A percentile compares a stretch with the other conserved stretches of the same genome.
Conservation (phyloP, 2,329 filamentous ascomycete species). For the Scytalidium sp. region DNA sequence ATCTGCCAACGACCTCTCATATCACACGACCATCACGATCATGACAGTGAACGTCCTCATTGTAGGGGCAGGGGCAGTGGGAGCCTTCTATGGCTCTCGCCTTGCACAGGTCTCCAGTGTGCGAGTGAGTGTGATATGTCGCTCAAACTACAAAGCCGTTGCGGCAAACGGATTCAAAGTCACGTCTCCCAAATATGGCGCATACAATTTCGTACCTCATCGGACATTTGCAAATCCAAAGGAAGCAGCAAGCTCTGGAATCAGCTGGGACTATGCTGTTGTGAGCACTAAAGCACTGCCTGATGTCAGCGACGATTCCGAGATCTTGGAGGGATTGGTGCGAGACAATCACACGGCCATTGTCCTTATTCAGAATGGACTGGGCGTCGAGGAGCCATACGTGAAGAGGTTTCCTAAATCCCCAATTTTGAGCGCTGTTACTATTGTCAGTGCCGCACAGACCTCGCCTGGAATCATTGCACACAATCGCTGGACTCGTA, state of each 20-base stretch:
- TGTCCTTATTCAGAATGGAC: slow-evolving; percentile 27
- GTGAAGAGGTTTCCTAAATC: slow-evolving; percentile 55
- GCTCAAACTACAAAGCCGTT: slow-evolving; percentile 69
- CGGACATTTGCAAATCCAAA: slow-evolving; percentile 60
- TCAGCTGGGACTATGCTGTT: slow-evolving; percentile 38
- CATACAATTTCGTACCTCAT: slow-evolving; percentile 61
- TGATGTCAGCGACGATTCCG: slow-evolving; percentile 26
- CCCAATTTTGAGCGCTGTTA: slow-evolving; percentile 65
- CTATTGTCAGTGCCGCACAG: slow-evolving; percentile 67
- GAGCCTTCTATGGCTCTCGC: slow-evolving; percentile 69
- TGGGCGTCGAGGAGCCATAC: slow-evolving; percentile 50
- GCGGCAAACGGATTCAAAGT: slow-evolving; percentile 59
- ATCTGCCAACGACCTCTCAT: too few relatives aligned
- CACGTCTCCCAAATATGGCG: slow-evolving; percentile 63
- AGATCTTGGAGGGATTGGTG: slow-evolving; percentile 22
- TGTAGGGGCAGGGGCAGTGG: slow-evolving; percentile 68
- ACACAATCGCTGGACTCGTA: slow-evolving; percentile 72
- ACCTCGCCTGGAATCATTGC: slow-evolving; percentile 57
- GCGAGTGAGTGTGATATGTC: slow-evolving; percentile 66
- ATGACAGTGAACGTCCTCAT: slow-evolving; percentile 53
- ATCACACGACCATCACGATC: neutral
- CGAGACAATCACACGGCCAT: slow-evolving; percentile 20
- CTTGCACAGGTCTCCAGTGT: slow-evolving; percentile 54
- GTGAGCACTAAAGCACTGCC: slow-evolving; percentile 29
- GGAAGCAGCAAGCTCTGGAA: slow-evolving; percentile 27